phyloP scores from a whole-genome alignment of 805 yeast genomes.

The Lachancea sp. region DNA sequence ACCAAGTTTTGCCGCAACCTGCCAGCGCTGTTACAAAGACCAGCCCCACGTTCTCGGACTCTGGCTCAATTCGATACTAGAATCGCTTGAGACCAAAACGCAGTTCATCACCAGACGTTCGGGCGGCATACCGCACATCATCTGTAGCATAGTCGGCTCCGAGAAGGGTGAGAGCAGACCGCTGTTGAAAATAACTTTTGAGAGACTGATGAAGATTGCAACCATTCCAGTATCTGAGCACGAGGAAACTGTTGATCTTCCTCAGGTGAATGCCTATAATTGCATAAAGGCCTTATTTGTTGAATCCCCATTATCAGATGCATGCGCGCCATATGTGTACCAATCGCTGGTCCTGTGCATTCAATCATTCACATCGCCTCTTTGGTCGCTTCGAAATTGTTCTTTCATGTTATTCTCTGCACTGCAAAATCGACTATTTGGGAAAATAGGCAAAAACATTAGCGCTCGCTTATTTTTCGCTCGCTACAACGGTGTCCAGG shows the following conservation, averaged over 20 bases:
- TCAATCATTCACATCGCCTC: slow-evolving; percentile 51
- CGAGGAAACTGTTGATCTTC: slow-evolving; percentile 60
- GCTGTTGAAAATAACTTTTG: slow-evolving; percentile 46
- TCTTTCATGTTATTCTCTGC: slow-evolving; percentile 90
- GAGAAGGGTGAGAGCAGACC: slow-evolving; percentile 32
- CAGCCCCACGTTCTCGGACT: slow-evolving; percentile 37
- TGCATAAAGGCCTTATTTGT: slow-evolving; percentile 69
- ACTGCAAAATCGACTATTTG: slow-evolving; percentile 73
- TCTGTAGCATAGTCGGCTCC: slow-evolving; percentile 67
- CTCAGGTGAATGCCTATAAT: slow-evolving; percentile 92
- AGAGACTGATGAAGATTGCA: slow-evolving; percentile 50
- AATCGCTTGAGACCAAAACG: slow-evolving; percentile 45
- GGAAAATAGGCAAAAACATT: slow-evolving; percentile 40
- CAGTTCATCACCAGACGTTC: slow-evolving; percentile 83
- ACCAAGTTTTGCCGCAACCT: slow-evolving; percentile 68
- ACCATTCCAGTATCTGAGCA: slow-evolving; percentile 39
- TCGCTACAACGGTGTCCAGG: slow-evolving; percentile 48
- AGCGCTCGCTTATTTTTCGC: slow-evolving; percentile 69
- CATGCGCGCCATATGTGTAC: slow-evolving; percentile 47
- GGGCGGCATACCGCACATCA: slow-evolving; percentile 81
- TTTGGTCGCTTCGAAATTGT: slow-evolving; percentile 88
- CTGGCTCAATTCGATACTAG: slow-evolving; percentile 59
- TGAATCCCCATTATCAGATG: slow-evolving; percentile 58
- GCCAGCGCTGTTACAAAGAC: slow-evolving; percentile 45
- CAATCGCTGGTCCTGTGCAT: slow-evolving; percentile 57